A percentile compares a stretch with the other conserved stretches of the same genome.
Evolutionary conservation across 169 alveolate species (phyloP).

Genomic region (Eimeria sp.): DNA sequence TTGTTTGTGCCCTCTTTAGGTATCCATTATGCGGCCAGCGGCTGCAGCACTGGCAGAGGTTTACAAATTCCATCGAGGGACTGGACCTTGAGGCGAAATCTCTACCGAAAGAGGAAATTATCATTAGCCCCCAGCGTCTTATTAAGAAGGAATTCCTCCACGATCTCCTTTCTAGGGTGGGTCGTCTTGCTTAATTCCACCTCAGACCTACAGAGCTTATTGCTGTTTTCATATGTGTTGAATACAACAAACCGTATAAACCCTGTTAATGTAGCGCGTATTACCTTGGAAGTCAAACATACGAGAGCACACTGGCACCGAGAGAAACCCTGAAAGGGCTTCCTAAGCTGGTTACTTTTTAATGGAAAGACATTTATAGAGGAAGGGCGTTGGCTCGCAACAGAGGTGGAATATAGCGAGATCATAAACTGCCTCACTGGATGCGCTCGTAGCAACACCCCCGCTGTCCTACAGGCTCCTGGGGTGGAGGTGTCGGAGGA

Average conservation of each 20-base stretch:
- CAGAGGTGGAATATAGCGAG: neutral
- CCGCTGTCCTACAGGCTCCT: slow-evolving; percentile 58
- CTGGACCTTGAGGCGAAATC: slow-evolving; percentile 91
- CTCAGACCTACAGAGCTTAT: neutral
- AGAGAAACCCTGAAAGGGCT: neutral
- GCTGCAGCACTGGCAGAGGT: slow-evolving; percentile 84
- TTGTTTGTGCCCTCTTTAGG: slow-evolving; percentile 79
- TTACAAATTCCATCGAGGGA: slow-evolving; percentile 88
- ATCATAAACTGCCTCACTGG: neutral
- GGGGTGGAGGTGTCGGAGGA: slow-evolving; percentile 46
- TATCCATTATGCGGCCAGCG: slow-evolving; percentile 84
- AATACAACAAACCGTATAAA: neutral
- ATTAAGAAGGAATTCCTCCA: slow-evolving; percentile 42
- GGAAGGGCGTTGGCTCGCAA: neutral
- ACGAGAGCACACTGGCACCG: neutral
- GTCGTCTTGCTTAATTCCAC: neutral
- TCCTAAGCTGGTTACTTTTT: neutral
- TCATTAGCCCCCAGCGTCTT: slow-evolving; percentile 47
- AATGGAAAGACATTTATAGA: neutral
- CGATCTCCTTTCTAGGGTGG: slow-evolving; percentile 55
- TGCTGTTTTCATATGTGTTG: neutral
- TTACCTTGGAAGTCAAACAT: neutral
- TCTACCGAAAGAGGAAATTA: slow-evolving; percentile 49
- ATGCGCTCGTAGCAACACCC: neutral
- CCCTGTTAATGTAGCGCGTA: neutral